These are phyloP conservation scores for Takashimella tepidaria DNA, from an alignment of 1,284 basidiomycete genomes.

Conservation along the genomic window DNA sequence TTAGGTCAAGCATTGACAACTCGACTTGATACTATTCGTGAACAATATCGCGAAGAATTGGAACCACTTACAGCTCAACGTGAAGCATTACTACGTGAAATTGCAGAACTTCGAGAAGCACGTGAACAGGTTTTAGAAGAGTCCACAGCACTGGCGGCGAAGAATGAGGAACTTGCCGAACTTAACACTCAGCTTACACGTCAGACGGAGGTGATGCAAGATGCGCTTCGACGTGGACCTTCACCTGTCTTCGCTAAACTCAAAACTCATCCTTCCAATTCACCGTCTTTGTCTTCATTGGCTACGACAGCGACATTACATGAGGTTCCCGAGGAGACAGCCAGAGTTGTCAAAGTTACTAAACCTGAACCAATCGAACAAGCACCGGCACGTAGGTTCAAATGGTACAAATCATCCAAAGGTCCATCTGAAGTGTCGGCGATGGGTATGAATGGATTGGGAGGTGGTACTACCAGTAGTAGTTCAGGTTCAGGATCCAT, in stretches of 20 bases:
- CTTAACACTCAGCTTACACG: constrained; percentile 73
- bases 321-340: constrained; percentile 47
- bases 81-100: constrained; percentile 72
- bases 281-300: constrained; percentile 47
- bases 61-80: constrained; percentile 75
- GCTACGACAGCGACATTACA: constrained; percentile 41
- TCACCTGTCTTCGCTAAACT: constrained; percentile 23
- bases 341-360: constrained; percentile 45
- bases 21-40: constrained; percentile 84
- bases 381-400: constrained; percentile 51
- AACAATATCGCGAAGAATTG: constrained; percentile 80
- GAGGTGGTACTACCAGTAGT: background rate
- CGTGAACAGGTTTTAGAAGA: constrained; percentile 86
- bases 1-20: constrained; percentile 71
- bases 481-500: background rate
- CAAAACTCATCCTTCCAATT: constrained; percentile 38
- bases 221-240: constrained; percentile 30
- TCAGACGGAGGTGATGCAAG: constrained; percentile 59
- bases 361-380: constrained; percentile 49
- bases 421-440: constrained; percentile 31
- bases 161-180: constrained; percentile 87
- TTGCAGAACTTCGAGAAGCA: constrained; percentile 78
- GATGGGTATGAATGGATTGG: constrained; percentile 13
- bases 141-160: constrained; percentile 78
- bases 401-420: constrained; percentile 53